Conservation (phyloP, 169 alveolate species). For the Cryptosporidium viatorum region DNA sequence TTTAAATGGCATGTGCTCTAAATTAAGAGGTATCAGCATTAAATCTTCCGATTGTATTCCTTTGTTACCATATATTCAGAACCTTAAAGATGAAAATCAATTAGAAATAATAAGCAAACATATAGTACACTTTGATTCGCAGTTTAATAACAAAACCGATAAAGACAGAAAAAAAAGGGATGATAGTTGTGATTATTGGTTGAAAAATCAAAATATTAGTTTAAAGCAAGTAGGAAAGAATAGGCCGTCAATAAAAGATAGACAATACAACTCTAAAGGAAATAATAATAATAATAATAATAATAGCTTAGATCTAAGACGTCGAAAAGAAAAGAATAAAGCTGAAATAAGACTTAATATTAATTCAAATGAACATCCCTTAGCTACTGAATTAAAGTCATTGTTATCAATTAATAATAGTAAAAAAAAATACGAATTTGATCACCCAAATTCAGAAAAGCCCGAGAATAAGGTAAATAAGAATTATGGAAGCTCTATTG, state of each 20-base stretch:
- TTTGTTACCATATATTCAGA: constrained; percentile 7
- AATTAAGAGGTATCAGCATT: constrained; percentile 20
- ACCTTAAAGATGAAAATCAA: not conserved
- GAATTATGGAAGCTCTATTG: not conserved
- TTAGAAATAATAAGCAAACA: not conserved
- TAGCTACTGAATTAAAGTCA: not conserved
- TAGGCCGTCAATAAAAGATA: not conserved
- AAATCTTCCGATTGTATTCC: constrained; percentile 40
- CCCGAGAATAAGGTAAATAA: not conserved
- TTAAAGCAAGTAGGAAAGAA: not conserved
- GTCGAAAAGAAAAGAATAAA: not conserved
- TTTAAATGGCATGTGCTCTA: constrained; percentile 40
- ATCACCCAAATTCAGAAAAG: too few species aligned
- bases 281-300: not conserved
- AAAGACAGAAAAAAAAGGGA: not conserved
- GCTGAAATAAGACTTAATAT: not conserved
- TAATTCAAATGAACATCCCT: not conserved
- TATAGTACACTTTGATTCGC: not conserved
- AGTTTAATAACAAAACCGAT: not conserved
- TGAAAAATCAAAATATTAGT: not conserved
- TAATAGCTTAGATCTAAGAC: not conserved
- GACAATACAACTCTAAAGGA: not conserved
- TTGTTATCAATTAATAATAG: not conserved
- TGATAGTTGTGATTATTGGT: not conserved
- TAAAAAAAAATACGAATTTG: not conserved